Percentiles rank a stretch among this genome's conserved stretches.
Evolutionary conservation across 345 rosid genomes (phyloP).

Genomic region (Heritiera littoralis): DNA sequence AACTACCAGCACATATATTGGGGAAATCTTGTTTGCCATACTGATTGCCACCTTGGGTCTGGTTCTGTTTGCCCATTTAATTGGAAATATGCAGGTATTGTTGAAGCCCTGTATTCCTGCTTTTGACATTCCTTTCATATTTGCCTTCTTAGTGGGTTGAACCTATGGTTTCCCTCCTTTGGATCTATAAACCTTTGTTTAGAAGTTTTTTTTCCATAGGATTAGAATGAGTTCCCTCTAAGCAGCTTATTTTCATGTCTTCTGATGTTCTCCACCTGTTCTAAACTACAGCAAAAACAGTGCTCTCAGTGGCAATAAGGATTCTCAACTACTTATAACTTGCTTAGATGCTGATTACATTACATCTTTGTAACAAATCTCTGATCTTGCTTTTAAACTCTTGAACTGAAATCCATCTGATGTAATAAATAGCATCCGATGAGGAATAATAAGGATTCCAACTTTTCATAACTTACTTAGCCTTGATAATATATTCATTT

Average conservation of each 20-base stretch:
- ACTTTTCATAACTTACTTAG: background rate
- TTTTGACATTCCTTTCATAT: too few species aligned
- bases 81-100: constrained; percentile 66
- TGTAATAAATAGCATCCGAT: background rate
- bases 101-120: background rate
- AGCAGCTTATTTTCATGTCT: background rate
- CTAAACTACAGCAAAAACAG: background rate
- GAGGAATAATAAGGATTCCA: too few species aligned
- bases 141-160: too few species aligned
- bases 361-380: background rate
- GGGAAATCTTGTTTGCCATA: constrained; percentile 62
- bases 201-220: background rate
- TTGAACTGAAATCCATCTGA: too few species aligned
- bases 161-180: background rate
- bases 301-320: background rate
- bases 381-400: background rate
- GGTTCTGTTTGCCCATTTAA: constrained; percentile 64
- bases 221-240: background rate
- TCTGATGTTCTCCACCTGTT: background rate
- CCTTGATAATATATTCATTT: background rate
- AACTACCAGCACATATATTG: constrained; percentile 45
- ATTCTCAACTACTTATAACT: background rate
- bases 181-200: background rate
- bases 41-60: constrained; percentile 54
- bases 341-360: background rate